Evolutionary conservation across 2,329 filamentous ascomycete genomes (phyloP), one percentile per base, ranked within the genome.

Genomic region (Harringtonia aguacate): DNA sequence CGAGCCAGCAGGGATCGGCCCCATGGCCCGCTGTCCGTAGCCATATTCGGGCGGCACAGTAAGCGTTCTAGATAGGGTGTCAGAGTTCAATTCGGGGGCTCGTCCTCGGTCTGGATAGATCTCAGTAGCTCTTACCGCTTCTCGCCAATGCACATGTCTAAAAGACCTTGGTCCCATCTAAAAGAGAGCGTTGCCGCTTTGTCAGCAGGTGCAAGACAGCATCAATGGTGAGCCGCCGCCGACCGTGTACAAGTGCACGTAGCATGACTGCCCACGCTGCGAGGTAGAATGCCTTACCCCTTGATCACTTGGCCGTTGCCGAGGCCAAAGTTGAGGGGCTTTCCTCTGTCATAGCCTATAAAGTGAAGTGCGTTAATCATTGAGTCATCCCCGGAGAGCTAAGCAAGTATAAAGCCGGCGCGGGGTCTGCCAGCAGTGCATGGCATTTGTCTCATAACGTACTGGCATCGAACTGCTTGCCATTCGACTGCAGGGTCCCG

Each of bases 61-160:
- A 62, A 98, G 67, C 44, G 78, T 90, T 54, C 84, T 76, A 48
- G 9, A 36, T 8, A 15, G n/a, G n/a, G n/a, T n/a, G n/a, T 22
- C 17, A 13, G n/a, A 7, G 27, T 22, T 48, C 18, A 52, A 47
- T 52, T 55, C 46, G 56, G 31, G 20, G 22, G 13, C n/a, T 39
- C 8, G 8, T 36, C 37, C 12, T 12, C 24, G 24, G n/a, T n/a
- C 10, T 13, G 12, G 37, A 8, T 14, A 39, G 18, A 20, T 30
- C 8, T 27, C n/a, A 34, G 36, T 14, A 46, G 39, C 30, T 54
- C 63, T 65, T 55, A 70, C 72, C 75, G 77, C 72, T 89, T 90
- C 72, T 97, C 90, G 50, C 92, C 90, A 55, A 94, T 84, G 66
- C 92, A 97, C 89, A 97, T 95, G 58, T 86, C 86, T 43, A 92